These are phyloP conservation scores for Sclerotinia sclerotiorum DNA, from an alignment of 2,329 filamentous ascomycete species.

Conservation along the genomic window DNA sequence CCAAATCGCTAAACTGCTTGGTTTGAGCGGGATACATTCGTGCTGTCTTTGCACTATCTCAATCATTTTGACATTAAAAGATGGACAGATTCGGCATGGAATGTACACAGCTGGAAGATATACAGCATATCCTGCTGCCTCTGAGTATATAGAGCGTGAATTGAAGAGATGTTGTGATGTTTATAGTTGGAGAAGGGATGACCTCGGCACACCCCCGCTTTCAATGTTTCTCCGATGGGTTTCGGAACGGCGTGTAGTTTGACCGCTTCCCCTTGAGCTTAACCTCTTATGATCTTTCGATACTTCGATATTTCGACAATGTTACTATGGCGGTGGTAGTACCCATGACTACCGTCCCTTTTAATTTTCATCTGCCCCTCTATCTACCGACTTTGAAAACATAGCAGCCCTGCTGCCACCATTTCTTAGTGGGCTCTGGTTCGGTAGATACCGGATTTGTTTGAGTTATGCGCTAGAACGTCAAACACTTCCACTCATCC, in stretches of 20 bases:
- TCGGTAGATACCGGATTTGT: too few species aligned
- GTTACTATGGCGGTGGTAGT: neutral
- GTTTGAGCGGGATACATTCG: neutral
- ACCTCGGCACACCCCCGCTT: neutral
- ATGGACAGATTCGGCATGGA: neutral
- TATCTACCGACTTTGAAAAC: slow-evolving; percentile 7
- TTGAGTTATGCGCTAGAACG: too few species aligned
- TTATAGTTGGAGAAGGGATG: neutral
- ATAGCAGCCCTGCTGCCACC: neutral
- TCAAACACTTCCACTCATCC: neutral
- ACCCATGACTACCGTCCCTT: neutral
- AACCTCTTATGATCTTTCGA: too few species aligned
- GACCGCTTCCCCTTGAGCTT: neutral
- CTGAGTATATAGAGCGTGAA: neutral
- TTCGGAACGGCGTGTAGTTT: neutral
- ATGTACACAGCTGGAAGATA: neutral
- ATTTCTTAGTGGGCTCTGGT: too few species aligned
- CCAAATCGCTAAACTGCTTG: neutral
- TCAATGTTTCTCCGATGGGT: neutral
- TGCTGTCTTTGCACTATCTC: neutral
- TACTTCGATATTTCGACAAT: neutral
- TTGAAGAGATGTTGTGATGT: neutral
- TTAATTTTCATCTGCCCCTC: neutral
- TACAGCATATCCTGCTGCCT: neutral
- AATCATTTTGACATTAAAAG: too few species aligned